Conservation (phyloP, 805 yeast species). For the Candida germanica region DNA sequence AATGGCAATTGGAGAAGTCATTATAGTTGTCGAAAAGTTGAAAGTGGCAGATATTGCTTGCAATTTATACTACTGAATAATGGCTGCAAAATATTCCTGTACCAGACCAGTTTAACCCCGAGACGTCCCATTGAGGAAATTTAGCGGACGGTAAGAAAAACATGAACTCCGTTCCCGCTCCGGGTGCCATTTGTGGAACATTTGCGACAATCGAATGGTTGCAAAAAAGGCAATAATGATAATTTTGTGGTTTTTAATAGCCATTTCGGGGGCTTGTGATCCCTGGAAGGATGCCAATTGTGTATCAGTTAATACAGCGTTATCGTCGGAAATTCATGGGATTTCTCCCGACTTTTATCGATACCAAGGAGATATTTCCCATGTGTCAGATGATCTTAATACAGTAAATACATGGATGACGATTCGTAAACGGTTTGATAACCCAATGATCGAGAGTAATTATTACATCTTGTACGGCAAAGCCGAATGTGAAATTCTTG, state of each 20-base stretch:
- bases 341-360: conserved; percentile 3
- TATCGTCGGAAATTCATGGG: conserved; percentile 13
- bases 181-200: too few relatives aligned
- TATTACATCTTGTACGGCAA: conserved; percentile 34
- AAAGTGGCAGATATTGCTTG: too few relatives aligned
- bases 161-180: too few relatives aligned
- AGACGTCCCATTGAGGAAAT: too few relatives aligned
- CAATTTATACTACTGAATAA: too few relatives aligned
- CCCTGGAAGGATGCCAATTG: conserved; percentile 23
- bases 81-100: too few relatives aligned
- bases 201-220: too few relatives aligned
- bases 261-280: conserved; percentile 31
- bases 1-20: conserved; percentile 5
- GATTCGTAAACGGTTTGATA: conserved; percentile 23
- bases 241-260: neutral
- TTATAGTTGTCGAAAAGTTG: too few relatives aligned
- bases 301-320: conserved; percentile 24
- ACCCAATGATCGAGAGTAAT: conserved; percentile 29
- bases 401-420: conserved; percentile 14
- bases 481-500: conserved; percentile 34
- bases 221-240: conserved; percentile 1
- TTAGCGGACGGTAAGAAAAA: too few relatives aligned
- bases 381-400: neutral
- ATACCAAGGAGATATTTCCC: conserved; percentile 7
- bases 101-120: too few relatives aligned